Conservation (phyloP, 2,329 filamentous ascomycete species). For the Clonostachys chloroleuca region DNA sequence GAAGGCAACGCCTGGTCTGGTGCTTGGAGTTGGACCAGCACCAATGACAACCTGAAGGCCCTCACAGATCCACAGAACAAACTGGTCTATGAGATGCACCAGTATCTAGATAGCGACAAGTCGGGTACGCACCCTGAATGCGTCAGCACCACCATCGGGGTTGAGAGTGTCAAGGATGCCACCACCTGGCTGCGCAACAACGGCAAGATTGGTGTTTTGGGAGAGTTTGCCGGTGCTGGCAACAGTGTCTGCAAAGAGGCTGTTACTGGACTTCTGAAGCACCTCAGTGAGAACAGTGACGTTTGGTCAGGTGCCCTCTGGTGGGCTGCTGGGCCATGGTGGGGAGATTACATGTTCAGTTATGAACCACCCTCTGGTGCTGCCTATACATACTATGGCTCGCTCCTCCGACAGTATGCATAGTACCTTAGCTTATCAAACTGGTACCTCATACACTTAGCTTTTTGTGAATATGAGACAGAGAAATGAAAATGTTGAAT, state of each 20-base stretch:
- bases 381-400: not conserved
- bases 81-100: constrained; percentile 54
- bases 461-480: no score
- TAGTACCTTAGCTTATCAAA: no score
- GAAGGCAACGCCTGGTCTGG: constrained; percentile 50
- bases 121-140: constrained; percentile 43
- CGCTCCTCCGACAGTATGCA: no score
- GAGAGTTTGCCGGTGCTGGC: not conserved
- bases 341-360: not conserved
- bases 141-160: constrained; percentile 24
- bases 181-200: not conserved
- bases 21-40: constrained; percentile 34
- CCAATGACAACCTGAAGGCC: constrained; percentile 27
- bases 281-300: not conserved
- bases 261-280: not conserved
- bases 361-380: not conserved
- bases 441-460: no score
- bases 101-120: constrained; percentile 51
- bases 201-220: not conserved
- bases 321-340: not conserved
- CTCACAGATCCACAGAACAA: constrained; percentile 45
- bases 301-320: not conserved
- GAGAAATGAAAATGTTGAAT: no score
- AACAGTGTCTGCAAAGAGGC: not conserved
- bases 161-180: not conserved